A percentile compares a stretch with the other conserved stretches of the same genome.
Conservation (phyloP, 192 early-diverging fungal species). For the Podila minutissima region DNA sequence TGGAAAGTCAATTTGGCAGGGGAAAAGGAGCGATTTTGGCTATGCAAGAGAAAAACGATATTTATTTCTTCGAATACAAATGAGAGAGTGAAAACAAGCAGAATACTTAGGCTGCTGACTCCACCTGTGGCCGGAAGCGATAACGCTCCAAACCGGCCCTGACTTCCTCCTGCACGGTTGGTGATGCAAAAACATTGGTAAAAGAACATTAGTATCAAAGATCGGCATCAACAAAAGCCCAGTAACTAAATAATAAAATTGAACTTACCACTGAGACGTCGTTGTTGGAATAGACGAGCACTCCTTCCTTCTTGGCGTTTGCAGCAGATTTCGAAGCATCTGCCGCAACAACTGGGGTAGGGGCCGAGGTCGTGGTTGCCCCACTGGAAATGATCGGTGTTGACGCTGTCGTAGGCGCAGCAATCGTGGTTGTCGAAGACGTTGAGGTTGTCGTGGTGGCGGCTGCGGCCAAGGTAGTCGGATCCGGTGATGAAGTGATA, state of each 20-base stretch:
- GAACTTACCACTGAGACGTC: constrained; percentile 63
- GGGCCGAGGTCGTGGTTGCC: constrained; percentile 18
- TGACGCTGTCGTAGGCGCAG: not conserved
- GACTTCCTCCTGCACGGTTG: constrained; percentile 56
- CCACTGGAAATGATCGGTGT: constrained; percentile 4
- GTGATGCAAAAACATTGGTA: not conserved
- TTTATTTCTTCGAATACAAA: not conserved
- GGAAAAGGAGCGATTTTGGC: no score
- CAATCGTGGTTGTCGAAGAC: constrained; percentile 2
- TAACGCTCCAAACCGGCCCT: constrained; percentile 57
- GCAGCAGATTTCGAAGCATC: not conserved
- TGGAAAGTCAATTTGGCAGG: no score
- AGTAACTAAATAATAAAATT: not conserved
- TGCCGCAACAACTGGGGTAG: not conserved
- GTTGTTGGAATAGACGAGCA: constrained; percentile 58
- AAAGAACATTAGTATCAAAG: constrained; percentile 2
- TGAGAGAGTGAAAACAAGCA: not conserved
- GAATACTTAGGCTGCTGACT: constrained; percentile 47
- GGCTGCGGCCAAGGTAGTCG: constrained; percentile 17
- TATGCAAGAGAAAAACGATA: no score
- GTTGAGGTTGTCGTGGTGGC: constrained; percentile 15
- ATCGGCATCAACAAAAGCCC: not conserved
- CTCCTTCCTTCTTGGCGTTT: constrained; percentile 45
- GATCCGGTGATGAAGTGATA: constrained; percentile 42
- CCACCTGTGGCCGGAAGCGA: constrained; percentile 48